These are phyloP conservation scores for Limonium bicolor DNA, from an alignment of 148 eudicot genomes.

Conservation along the genomic window DNA sequence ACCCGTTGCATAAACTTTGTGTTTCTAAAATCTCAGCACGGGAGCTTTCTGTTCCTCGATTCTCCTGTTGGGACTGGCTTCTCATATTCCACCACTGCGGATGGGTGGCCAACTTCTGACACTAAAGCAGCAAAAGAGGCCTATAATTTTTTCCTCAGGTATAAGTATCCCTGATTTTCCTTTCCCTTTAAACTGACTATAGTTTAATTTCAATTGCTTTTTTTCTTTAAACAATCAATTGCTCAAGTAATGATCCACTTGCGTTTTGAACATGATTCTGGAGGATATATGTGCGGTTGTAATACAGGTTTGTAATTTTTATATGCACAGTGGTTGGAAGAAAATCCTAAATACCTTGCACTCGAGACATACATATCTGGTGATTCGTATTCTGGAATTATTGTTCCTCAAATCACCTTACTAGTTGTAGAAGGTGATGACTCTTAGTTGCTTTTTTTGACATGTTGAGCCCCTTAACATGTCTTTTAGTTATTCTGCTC, in stretches of 20 bases:
- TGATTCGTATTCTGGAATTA: conserved; percentile 36
- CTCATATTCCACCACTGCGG: conserved; percentile 25
- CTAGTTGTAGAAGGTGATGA: conserved; percentile 3
- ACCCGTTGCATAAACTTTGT: background rate
- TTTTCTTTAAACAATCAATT: no score
- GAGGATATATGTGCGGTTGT: no score
- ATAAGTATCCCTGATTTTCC: background rate
- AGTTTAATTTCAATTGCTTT: background rate
- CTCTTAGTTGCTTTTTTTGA: no score
- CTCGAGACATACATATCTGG: conserved; percentile 27
- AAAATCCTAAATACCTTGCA: conserved; percentile 23
- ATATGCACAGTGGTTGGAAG: conserved; percentile 25
- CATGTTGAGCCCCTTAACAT: no score
- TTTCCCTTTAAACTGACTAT: background rate
- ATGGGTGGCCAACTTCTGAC: conserved; percentile 28
- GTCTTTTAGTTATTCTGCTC: background rate
- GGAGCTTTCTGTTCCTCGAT: conserved; percentile 35
- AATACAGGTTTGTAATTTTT: background rate
- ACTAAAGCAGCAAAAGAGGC: conserved; percentile 14
- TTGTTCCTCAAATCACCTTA: conserved; percentile 11
- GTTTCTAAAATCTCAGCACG: conserved; percentile 11
- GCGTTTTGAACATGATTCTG: no score
- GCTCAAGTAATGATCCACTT: no score
- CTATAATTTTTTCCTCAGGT: conserved; percentile 10
- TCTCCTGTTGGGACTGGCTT: conserved; percentile 39